phyloP scores from a whole-genome alignment of 2,329 filamentous ascomycete species.

The Colletotrichum zoysiae region DNA sequence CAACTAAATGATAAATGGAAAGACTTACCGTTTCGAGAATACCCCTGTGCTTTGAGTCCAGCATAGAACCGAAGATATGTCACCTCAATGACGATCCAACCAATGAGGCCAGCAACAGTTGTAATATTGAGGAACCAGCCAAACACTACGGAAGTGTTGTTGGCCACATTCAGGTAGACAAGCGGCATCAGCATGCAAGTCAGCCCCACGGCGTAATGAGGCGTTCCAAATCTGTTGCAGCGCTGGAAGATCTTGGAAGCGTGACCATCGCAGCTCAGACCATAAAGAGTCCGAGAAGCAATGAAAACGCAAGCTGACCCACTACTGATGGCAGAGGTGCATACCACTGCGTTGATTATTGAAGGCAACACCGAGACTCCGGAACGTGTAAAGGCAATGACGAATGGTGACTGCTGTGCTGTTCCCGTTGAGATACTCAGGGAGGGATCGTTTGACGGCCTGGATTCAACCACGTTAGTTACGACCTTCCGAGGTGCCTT shows the following conservation, averaged over 20 bases:
- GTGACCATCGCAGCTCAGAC: conserved; percentile 65
- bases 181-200: conserved; percentile 72
- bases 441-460: conserved; percentile 62
- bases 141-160: conserved; percentile 70
- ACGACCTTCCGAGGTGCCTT: neutral
- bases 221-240: conserved; percentile 27
- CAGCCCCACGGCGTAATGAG: conserved; percentile 50
- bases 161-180: conserved; percentile 71
- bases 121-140: conserved; percentile 71
- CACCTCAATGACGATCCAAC: conserved; percentile 66
- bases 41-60: conserved; percentile 28
- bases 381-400: conserved; percentile 63
- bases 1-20: rapidly evolving
- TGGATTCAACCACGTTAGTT: neutral
- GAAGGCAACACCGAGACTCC: conserved; percentile 65
- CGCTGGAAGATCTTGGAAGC: conserved; percentile 62
- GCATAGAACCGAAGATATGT: conserved; percentile 67
- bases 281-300: conserved; percentile 65
- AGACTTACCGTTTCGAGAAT: conserved; percentile 13
- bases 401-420: conserved; percentile 60
- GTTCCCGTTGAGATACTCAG: conserved; percentile 52
- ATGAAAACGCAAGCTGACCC: conserved; percentile 68
- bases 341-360: conserved; percentile 67
- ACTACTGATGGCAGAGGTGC: conserved; percentile 64
- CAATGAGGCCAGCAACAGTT: conserved; percentile 64